phyloP scores from a whole-genome alignment of 495 filamentous ascomycete species.

The Tuber umbilicatum region DNA sequence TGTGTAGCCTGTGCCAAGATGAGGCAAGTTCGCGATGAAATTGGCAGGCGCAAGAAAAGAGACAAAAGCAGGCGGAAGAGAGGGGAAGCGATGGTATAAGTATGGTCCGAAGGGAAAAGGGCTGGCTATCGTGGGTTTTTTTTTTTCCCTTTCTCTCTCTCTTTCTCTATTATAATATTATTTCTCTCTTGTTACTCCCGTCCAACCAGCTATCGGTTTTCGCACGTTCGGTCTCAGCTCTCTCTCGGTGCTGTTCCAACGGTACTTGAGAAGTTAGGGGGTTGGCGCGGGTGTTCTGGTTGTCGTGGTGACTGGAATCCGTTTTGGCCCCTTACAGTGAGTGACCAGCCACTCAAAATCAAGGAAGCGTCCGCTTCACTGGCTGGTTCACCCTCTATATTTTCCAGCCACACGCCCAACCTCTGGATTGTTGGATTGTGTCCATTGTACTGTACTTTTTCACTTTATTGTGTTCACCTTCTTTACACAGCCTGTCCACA shows the following conservation, averaged over 20 bases:
- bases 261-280: slow-evolving; percentile 22
- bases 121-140: slow-evolving; percentile 9
- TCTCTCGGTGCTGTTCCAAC: not conserved
- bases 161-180: no score
- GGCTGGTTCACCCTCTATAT: not conserved
- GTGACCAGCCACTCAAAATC: slow-evolving; percentile 1
- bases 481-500: not conserved
- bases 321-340: slow-evolving; percentile 27
- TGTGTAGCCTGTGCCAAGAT: slow-evolving; percentile 38
- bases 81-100: not conserved
- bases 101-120: slow-evolving; percentile 9
- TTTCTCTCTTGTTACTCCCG: slow-evolving; percentile 3
- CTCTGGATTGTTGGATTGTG: not conserved
- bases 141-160: slow-evolving; percentile 16
- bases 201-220: not conserved
- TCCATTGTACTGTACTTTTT: not conserved
- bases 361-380: not conserved
- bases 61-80: slow-evolving; percentile 14
- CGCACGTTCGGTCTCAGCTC: not conserved
- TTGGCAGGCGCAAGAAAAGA: slow-evolving; percentile 13
- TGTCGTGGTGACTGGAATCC: slow-evolving; percentile 30
- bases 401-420: not conserved
- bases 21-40: slow-evolving; percentile 14
- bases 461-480: not conserved
- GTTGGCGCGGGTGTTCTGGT: slow-evolving; percentile 19